Base-by-base conservation (phyloP, 805 yeast species). In the Candida dajiaensis region DNA sequence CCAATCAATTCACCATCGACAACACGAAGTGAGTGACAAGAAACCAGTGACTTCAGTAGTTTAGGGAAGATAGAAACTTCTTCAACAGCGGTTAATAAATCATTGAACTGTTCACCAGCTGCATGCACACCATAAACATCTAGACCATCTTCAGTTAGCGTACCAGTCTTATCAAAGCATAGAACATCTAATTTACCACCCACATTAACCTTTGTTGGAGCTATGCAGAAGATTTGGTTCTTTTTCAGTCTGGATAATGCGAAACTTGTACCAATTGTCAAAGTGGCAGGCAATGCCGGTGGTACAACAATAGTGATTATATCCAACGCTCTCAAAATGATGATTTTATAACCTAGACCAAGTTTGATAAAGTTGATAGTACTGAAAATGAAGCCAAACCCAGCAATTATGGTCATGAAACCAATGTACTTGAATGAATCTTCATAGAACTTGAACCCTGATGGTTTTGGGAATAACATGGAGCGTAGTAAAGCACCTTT, bases 351-450 rank as follows among this genome's bases (percentile, higher is more conserved):
- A 5, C 84, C 81, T 35, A 94, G 65, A 0, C 95, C 94, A 50
- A 94, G 67, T 55, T 78, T 72, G 49, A 92, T 75, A 63, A 94
- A 94, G 59, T 89, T 87, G 51, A 83, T 71, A 2, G 96, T 87
- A 38, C 96, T 88, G 50, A 86, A 76, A 3, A 83, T 69, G 59
- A 94, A 94, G 0, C 99, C 99, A 49, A 87, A 41, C 43, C 77
- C 64, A 0, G 99, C 99, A 59, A 94, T 81, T 3, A 80, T 42
- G 0, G 94, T 76, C 99, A 94, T 94, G 52, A 90, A 88, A 0
- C 96, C 98, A 64, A 94, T 92, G 62, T 94, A 94, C 61, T 87
- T 85, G 74, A 94, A 94, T 2, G 98, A 90, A 68, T 94, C 99
- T 50, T 82, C 78, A 61, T 94, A 94, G 59, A 94, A 90, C 63